These are phyloP conservation scores for Acer yangbiense DNA, from an alignment of 345 rosid species.

Conservation along the genomic window DNA sequence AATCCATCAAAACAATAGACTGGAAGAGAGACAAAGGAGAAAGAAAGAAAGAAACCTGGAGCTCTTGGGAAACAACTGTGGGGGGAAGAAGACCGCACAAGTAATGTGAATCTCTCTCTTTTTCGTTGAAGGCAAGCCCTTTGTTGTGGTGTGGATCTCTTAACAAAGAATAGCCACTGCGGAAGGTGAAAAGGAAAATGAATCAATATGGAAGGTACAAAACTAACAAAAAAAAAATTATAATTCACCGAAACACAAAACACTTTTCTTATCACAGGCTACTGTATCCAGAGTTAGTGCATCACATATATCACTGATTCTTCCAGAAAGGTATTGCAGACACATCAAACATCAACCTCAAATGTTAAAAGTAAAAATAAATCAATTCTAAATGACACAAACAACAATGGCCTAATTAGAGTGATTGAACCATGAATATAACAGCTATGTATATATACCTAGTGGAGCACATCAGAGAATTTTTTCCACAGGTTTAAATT, in stretches of 20 bases:
- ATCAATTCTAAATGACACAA: neutral
- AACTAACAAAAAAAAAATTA: neutral
- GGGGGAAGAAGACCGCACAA: conserved; percentile 97
- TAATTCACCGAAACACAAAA: neutral
- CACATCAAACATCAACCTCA: neutral
- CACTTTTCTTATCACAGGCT: neutral
- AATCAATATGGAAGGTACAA: too few relatives aligned
- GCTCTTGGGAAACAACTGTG: conserved; percentile 76
- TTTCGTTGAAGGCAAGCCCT: conserved; percentile 84
- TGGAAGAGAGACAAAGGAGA: neutral
- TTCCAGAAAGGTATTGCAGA: too few relatives aligned
- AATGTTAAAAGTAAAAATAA: neutral
- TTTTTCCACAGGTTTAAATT: neutral
- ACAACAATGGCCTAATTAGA: neutral
- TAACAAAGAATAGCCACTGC: conserved; percentile 92
- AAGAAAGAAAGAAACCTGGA: conserved; percentile 58
- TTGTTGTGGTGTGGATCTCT: conserved; percentile 97
- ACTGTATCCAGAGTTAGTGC: too few relatives aligned
- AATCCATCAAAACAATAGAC: neutral
- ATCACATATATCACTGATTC: too few relatives aligned
- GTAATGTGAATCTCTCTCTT: conserved; percentile 90
- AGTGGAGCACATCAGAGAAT: too few relatives aligned
- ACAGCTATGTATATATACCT: neutral
- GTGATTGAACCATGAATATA: neutral
- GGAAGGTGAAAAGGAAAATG: neutral